phyloP scores from a whole-genome alignment of 129 eudicot species.

The Centella asiatica region DNA sequence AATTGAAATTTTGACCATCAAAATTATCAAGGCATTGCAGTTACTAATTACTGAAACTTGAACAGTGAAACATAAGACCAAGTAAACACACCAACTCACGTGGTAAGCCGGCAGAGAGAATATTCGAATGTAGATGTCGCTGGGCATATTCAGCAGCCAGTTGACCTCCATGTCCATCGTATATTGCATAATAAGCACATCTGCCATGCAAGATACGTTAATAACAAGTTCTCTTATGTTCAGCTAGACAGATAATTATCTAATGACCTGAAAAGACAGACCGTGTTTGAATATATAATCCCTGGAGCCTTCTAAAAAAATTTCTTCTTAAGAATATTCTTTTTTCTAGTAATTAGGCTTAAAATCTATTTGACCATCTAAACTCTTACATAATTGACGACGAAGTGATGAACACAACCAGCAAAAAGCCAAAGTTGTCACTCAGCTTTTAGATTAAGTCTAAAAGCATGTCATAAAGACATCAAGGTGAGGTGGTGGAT shows the following conservation, averaged over 20 bases:
- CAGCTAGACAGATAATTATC: not conserved
- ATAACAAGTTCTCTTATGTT: not conserved
- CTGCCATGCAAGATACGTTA: conserved; percentile 15
- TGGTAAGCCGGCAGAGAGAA: conserved; percentile 74
- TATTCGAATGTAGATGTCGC: conserved; percentile 52
- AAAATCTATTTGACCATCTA: too few species aligned
- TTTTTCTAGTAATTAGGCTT: too few species aligned
- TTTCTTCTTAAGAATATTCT: too few species aligned
- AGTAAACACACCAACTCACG: conserved; percentile 85
- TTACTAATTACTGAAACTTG: conserved; percentile 10
- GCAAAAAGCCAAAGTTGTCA: too few species aligned
- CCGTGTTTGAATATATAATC: too few species aligned
- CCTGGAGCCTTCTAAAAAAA: too few species aligned
- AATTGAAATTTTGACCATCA: not conserved
- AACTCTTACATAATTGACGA: too few species aligned
- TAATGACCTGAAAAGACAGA: too few species aligned
- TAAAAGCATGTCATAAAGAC: too few species aligned
- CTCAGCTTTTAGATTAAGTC: too few species aligned
- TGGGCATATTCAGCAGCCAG: conserved; percentile 63
- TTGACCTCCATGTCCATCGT: conserved; percentile 73
- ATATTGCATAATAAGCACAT: conserved; percentile 65
- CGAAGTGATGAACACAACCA: too few species aligned
- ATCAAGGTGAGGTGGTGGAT: too few species aligned
- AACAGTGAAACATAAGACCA: conserved; percentile 22
- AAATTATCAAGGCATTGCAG: not conserved